Conservation (phyloP, 768 basidiomycete species). For the Fomitopsis serialis region DNA sequence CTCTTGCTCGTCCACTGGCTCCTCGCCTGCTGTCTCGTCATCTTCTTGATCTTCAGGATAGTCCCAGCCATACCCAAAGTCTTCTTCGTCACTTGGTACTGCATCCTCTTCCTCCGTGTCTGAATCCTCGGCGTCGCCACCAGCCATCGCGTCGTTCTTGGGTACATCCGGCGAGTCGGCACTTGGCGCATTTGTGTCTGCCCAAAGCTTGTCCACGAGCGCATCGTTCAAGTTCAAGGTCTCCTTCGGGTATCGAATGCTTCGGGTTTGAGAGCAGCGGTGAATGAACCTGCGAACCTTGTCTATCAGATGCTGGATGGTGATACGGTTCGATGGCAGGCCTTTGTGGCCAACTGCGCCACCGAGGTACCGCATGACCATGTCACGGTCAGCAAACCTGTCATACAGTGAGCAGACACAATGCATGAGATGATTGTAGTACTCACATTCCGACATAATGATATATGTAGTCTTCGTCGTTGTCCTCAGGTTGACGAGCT, state of each 20-base stretch:
- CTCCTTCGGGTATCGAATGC: too few species aligned
- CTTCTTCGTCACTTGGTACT: too few species aligned
- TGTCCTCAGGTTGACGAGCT: slow-evolving; percentile 2
- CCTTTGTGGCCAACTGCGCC: slow-evolving; percentile 19
- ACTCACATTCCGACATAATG: slow-evolving; percentile 23
- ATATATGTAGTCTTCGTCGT: slow-evolving; percentile 12
- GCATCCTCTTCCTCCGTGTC: background rate
- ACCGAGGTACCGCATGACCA: slow-evolving; percentile 20
- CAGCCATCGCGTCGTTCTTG: background rate
- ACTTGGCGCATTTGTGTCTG: background rate
- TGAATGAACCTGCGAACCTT: too few species aligned
- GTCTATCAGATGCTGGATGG: too few species aligned
- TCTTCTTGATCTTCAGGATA: background rate
- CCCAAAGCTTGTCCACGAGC: too few species aligned
- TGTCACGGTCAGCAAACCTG: slow-evolving; percentile 25
- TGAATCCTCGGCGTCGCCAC: background rate
- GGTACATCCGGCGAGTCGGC: background rate
- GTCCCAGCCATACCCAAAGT: background rate
- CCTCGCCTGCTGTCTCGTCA: too few species aligned
- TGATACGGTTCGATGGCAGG: too few species aligned
- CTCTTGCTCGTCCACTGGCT: too few species aligned
- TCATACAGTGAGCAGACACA: background rate
- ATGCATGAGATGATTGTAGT: background rate
- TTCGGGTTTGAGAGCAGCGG: too few species aligned
- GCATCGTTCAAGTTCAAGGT: too few species aligned